Evolutionary conservation across 1,284 basidiomycete genomes (phyloP).

Genomic region (Rhodotorula sp.): DNA sequence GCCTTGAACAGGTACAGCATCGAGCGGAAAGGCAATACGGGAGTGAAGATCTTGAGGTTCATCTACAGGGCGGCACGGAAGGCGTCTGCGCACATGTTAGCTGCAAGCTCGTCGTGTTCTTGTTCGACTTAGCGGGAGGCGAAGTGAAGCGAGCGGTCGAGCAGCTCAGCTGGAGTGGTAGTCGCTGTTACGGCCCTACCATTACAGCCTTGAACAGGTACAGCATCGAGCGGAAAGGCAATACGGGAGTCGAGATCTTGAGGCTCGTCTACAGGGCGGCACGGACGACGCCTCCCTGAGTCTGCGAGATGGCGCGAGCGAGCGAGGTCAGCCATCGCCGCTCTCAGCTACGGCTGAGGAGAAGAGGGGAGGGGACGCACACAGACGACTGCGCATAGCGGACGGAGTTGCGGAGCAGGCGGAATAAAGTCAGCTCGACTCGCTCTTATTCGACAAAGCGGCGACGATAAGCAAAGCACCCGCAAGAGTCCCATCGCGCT

Average conservation of each 20-base stretch:
- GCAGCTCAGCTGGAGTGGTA: too few relatives aligned
- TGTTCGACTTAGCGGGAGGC: too few relatives aligned
- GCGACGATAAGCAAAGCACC: not conserved
- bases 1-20: too few relatives aligned
- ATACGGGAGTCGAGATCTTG: not conserved
- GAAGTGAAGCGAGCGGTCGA: too few relatives aligned
- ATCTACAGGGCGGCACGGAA: constrained; percentile 26
- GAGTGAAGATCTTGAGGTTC: not conserved
- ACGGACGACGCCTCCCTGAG: constrained; percentile 37
- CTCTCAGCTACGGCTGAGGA: too few relatives aligned
- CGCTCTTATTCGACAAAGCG: fast-evolving
- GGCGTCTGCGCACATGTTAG: too few relatives aligned
- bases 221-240: not conserved
- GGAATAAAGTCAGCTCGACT: not conserved
- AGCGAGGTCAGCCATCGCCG: not conserved
- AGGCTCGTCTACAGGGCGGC: constrained; percentile 13
- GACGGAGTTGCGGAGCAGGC: too few relatives aligned
- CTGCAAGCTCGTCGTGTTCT: too few relatives aligned
- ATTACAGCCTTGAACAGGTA: too few relatives aligned
- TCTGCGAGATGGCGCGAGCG: not conserved
- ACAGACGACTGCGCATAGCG: constrained; percentile 19
- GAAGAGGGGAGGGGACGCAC: constrained; percentile 1
- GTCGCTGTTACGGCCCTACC: too few relatives aligned
- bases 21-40: not conserved
- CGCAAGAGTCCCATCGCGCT: constrained; percentile 27